phyloP scores from a whole-genome alignment of 23 red algal species.

The Cyanidioschyzon merolae region DNA sequence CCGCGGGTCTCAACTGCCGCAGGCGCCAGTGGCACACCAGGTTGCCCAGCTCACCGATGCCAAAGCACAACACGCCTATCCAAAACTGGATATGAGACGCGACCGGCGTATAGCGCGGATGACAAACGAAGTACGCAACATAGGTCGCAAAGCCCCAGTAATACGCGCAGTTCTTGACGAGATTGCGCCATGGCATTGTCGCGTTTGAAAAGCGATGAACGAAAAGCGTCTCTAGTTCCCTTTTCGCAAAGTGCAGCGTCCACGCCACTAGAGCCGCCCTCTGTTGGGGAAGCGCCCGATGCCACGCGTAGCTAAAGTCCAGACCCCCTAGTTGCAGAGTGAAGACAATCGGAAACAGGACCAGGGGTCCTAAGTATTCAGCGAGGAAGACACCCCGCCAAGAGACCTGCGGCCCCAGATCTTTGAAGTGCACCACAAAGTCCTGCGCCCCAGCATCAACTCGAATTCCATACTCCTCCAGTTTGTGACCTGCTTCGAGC shows the following conservation, averaged over 20 bases:
- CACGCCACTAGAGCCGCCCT: slow-evolving; percentile 49
- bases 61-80: slow-evolving; percentile 44
- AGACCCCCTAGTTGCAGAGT: slow-evolving; percentile 21
- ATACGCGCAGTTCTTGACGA: slow-evolving; percentile 79
- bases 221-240: slow-evolving; percentile 84
- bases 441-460: neutral
- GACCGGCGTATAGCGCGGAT: slow-evolving; percentile 73
- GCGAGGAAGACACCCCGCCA: slow-evolving; percentile 80
- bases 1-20: slow-evolving; percentile 54
- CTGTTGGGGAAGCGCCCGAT: slow-evolving; percentile 24
- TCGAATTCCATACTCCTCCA: neutral
- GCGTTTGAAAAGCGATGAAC: slow-evolving; percentile 93
- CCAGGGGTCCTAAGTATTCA: slow-evolving; percentile 83
- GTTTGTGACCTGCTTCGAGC: neutral
- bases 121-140: slow-evolving; percentile 78
- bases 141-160: slow-evolving; percentile 88
- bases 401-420: slow-evolving; percentile 78
- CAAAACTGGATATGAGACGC: slow-evolving; percentile 19
- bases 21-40: slow-evolving; percentile 49
- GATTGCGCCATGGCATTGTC: slow-evolving; percentile 86
- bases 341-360: slow-evolving; percentile 65
- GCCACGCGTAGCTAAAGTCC: neutral
- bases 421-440: slow-evolving; percentile 48
- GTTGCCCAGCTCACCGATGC: slow-evolving; percentile 65
- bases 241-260: slow-evolving; percentile 71